Evolutionary conservation across 2,329 filamentous ascomycete species (phyloP), one percentile per base, ranked within the genome.

Genomic region (Rhinocladiella mackenziei): DNA sequence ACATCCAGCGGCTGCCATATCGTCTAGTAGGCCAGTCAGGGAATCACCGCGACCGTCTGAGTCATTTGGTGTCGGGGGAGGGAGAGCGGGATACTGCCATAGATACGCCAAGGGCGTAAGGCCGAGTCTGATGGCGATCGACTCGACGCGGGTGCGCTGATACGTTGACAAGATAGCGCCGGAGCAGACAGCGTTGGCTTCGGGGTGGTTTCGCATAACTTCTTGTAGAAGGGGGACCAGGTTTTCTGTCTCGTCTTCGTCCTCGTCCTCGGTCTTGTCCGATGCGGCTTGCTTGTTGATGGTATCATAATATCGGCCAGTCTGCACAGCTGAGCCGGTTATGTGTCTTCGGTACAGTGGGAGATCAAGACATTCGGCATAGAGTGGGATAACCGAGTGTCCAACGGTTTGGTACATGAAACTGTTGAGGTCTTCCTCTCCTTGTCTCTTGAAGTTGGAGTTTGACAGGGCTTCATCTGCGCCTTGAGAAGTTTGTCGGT

Each of bases 331-430:
- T 4, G 68, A 71, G 29, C 91, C 92, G 1, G 65, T 62, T 56
- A 97, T 96, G 40, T 80, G 71, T 56, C 83, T 78, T 14, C 92
- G 82, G 65, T 92, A 96, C 2, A 98, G 74, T 17, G 91, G 91
- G 23, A 97, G 73, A 0, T 76, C 80, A 1, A 95, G 81, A 23
- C 87, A 89, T 35, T 77, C 66, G 48, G 83, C 81, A 62, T 96
- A 97, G 11, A 95, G 75, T 2, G 89, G 88, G 45, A 97, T 83
- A 13, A 96, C 72, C 45, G 80, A 76, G 66, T 97, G 88, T 9
- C 92, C 92, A 48, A 96, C 86, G 2, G 92, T 98, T 72, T 98
- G 92, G 72, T 97, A 98, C 92, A 98, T 98, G 80, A 92, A 97
- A 70, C 89, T 96, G 66, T 98, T 88, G 57, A 94, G 75, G 64